Evolutionary conservation across 805 yeast species (phyloP).

Genomic region (Tanozyma kutaoensis): DNA sequence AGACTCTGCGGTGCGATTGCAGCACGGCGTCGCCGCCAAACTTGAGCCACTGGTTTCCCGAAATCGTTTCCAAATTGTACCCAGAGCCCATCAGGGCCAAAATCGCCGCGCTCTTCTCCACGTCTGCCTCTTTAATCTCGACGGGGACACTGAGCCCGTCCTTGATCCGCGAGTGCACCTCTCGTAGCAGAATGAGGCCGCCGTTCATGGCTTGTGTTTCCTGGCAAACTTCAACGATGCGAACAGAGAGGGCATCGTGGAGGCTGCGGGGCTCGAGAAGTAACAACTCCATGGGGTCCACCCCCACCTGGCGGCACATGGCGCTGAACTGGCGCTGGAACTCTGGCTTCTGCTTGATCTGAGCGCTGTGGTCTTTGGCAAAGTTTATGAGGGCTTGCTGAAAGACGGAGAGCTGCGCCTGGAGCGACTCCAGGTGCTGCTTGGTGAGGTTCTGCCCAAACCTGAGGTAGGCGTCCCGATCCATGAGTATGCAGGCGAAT

Average conservation of each 20-base stretch:
- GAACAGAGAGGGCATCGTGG: conserved; percentile 57
- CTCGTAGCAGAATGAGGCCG: conserved; percentile 44
- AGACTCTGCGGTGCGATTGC: conserved; percentile 54
- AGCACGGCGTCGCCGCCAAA: conserved; percentile 16
- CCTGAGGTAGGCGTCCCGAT: conserved; percentile 22
- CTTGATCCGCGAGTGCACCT: conserved; percentile 10
- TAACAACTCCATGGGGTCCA: conserved; percentile 53
- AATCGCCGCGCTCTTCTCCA: conserved; percentile 31
- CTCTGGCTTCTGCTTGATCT: conserved; percentile 49
- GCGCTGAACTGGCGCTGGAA: conserved; percentile 60
- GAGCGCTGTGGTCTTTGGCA: conserved; percentile 58
- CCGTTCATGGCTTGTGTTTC: conserved; percentile 65
- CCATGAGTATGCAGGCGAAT: no score
- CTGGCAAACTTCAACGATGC: conserved; percentile 65
- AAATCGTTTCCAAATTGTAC: conserved; percentile 39
- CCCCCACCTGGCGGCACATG: conserved; percentile 70
- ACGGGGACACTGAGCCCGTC: conserved; percentile 16
- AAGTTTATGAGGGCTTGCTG: conserved; percentile 67
- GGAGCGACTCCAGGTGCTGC: conserved; percentile 44
- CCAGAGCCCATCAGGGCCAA: conserved; percentile 58
- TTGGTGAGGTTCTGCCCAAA: conserved; percentile 38
- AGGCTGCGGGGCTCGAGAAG: conserved; percentile 9
- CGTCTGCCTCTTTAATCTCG: conserved; percentile 32
- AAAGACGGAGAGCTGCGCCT: conserved; percentile 63
- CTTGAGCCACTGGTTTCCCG: conserved; percentile 38